A percentile compares a stretch with the other conserved stretches of the same genome.
phyloP scores from a whole-genome alignment of 2,329 filamentous ascomycete species.

The Botrytis porri region DNA sequence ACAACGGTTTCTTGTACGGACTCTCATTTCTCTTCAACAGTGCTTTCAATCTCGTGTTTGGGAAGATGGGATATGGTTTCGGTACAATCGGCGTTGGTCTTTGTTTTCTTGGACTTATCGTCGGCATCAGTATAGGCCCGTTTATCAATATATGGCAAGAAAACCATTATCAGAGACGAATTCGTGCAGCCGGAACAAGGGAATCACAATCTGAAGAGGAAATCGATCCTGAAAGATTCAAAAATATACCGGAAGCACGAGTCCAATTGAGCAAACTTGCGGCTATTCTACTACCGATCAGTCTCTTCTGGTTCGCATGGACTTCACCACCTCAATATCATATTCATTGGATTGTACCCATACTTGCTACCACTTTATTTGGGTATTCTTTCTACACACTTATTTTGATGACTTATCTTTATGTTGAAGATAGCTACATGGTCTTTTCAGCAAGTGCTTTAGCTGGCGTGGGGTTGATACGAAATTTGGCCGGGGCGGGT shows the following conservation, averaged over 20 bases:
- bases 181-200: slow-evolving; percentile 36
- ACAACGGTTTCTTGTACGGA: slow-evolving; percentile 58
- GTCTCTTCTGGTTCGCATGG: slow-evolving; percentile 42
- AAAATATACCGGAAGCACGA: slow-evolving; percentile 43
- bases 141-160: slow-evolving; percentile 43
- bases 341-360: slow-evolving; percentile 44
- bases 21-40: slow-evolving; percentile 44
- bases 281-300: slow-evolving; percentile 39
- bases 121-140: slow-evolving; percentile 43
- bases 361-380: slow-evolving; percentile 49
- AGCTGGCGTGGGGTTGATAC: slow-evolving; percentile 43
- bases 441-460: slow-evolving; percentile 43
- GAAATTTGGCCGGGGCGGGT: slow-evolving; percentile 41
- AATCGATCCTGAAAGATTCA: slow-evolving; percentile 29
- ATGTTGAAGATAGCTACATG: slow-evolving; percentile 49
- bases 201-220: not conserved
- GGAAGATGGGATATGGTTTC: slow-evolving; percentile 44
- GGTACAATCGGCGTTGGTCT: slow-evolving; percentile 42
- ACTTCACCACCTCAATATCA: slow-evolving; percentile 30
- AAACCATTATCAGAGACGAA: slow-evolving; percentile 41
- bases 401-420: slow-evolving; percentile 49
- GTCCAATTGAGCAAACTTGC: slow-evolving; percentile 43
- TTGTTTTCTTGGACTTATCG: slow-evolving; percentile 40
- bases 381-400: slow-evolving; percentile 51
- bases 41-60: slow-evolving; percentile 48